Evolutionary conservation across 352 stramenopile species (phyloP), one percentile per base, ranked within the genome.

Genomic region (Nothophytophthora sp.): DNA sequence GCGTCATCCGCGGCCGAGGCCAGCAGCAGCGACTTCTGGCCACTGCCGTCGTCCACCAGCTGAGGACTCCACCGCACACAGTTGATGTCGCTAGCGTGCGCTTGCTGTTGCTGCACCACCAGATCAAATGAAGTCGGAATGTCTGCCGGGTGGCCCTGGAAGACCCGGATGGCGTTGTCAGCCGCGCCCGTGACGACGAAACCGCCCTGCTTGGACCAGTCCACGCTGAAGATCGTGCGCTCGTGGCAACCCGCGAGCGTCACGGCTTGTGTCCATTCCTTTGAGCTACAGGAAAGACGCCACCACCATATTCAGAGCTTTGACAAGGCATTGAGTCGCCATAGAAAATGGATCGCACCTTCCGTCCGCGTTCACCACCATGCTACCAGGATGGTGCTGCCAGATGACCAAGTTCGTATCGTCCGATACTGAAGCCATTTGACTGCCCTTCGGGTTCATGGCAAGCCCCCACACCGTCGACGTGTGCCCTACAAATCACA

Each of bases 401-500:
- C 95, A 99, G 50, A 99, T 81, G 12, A 95, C 86, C n/a, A 99
- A 64, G 32, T 60, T 84, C 32, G 78, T 91, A 70, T 99, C 96
- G 37, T 96, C 95, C 5, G 90, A 98, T 30, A 86, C 86, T 1
- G 88, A 95, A 8, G 95, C 84, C 34, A 99, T 68, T 19, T 81
- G 65, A 5, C 73, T 66, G 23, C 92, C 93, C 9, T 80, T 48
- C 9, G 88, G 76, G 49, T 93, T 84, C 4, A 97, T 30, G 2
- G 81, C 83, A 2, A 99, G 49, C 12, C 79, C 86, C 97, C 96
- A 99, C 12, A 99, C 95, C 12, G 96, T 99, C 12, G 93, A 96
- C 5, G 70, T 72, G 66, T 99, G 96, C 4, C 83, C 76, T 67
- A 29, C 18, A 35, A 1, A 19, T 37, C 13, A 16, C 13, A 15